phyloP scores from a whole-genome alignment of 2,329 filamentous ascomycete genomes.

The Didymella lethalis region DNA sequence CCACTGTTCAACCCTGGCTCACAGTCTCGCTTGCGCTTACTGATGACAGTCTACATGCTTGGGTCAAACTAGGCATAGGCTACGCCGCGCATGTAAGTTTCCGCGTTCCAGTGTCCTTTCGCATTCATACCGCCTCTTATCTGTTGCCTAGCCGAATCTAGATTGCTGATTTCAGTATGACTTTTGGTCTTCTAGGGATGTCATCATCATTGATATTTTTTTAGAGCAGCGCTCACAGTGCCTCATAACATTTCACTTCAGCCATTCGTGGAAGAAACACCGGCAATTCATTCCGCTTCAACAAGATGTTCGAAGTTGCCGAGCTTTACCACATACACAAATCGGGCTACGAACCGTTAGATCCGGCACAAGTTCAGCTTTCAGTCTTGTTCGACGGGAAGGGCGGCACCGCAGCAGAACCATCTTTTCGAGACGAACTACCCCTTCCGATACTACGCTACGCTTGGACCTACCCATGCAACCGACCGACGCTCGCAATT shows the following conservation, averaged over 20 bases:
- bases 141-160: conserved; percentile 4
- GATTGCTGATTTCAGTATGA: neutral
- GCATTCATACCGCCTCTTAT: conserved; percentile 2
- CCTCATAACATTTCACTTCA: neutral
- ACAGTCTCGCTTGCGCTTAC: conserved; percentile 14
- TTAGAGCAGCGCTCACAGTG: neutral
- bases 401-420: neutral
- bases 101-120: neutral
- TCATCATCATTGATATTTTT: conserved; percentile 2
- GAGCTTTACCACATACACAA: neutral
- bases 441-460: neutral
- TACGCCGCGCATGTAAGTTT: conserved; percentile 11
- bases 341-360: neutral
- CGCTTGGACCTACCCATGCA: neutral
- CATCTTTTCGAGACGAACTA: neutral
- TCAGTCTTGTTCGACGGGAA: neutral
- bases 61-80: conserved; percentile 6
- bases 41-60: conserved; percentile 9
- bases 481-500: conserved; percentile 14
- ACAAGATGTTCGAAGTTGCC: neutral
- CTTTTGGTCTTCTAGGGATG: neutral
- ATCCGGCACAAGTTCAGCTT: conserved; percentile 2
- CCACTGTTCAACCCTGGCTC: neutral
- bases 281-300: neutral
- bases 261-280: neutral